Conservation (phyloP, 2,329 filamentous ascomycete species). For the Fusarium sulawesiense region DNA sequence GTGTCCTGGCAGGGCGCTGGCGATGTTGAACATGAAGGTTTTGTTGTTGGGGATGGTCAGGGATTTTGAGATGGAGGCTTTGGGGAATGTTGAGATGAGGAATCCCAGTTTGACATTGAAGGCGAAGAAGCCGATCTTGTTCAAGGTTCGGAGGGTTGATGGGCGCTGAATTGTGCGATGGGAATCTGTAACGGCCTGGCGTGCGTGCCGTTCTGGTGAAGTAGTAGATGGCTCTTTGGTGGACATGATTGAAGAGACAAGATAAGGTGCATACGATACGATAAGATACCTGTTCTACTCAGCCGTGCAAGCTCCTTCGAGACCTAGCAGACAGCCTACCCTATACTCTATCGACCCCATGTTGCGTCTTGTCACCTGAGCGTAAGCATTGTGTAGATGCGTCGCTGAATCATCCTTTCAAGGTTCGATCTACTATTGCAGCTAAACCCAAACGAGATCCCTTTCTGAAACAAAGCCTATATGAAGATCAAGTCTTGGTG, state of each 20-base stretch:
- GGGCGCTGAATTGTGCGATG: not conserved
- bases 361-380: not conserved
- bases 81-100: not conserved
- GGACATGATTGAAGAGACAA: no score
- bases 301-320: no score
- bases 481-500: no score
- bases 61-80: conserved; percentile 5
- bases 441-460: no score
- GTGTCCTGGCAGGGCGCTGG: conserved; percentile 25
- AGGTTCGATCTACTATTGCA: no score
- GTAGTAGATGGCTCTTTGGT: not conserved
- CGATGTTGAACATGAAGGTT: conserved; percentile 25
- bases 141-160: not conserved
- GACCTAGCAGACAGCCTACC: not conserved
- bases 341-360: accelerated
- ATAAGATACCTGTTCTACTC: no score
- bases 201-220: no score
- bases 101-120: conserved; percentile 22
- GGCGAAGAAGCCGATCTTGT: not conserved
- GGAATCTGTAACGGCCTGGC: not conserved
- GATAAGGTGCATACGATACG: no score
- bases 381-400: no score
- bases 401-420: no score
- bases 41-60: conserved; percentile 10
- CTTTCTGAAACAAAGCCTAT: no score